phyloP scores from a whole-genome alignment of 192 early-diverging fungal genomes.

The Entomortierella parvispora region DNA sequence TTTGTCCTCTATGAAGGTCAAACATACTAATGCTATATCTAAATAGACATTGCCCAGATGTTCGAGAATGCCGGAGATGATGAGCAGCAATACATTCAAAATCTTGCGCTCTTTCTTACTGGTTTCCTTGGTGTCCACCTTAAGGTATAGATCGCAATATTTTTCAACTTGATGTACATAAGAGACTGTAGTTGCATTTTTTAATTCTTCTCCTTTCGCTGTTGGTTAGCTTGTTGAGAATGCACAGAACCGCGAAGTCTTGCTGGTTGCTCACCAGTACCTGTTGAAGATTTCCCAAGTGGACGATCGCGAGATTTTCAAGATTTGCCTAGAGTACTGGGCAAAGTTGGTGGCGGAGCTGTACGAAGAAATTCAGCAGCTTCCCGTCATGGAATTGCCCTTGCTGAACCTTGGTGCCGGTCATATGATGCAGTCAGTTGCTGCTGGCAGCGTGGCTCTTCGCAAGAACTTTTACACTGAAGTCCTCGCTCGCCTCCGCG shows the following conservation, averaged over 20 bases:
- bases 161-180: too few relatives aligned
- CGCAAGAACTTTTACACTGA: slow-evolving; percentile 90
- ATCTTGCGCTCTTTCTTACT: slow-evolving; percentile 92
- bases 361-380: slow-evolving; percentile 84
- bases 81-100: slow-evolving; percentile 97
- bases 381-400: slow-evolving; percentile 61
- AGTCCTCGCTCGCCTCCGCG: slow-evolving; percentile 85
- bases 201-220: not conserved
- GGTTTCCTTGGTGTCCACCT: slow-evolving; percentile 87
- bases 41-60: slow-evolving; percentile 77
- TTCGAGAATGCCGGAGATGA: slow-evolving; percentile 89
- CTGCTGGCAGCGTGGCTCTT: slow-evolving; percentile 52
- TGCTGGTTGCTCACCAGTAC: slow-evolving; percentile 87
- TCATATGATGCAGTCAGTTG: slow-evolving; percentile 55
- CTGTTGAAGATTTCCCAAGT: slow-evolving; percentile 92
- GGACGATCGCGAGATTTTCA: slow-evolving; percentile 97
- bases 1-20: not conserved
- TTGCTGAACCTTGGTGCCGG: slow-evolving; percentile 69
- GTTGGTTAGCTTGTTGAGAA: slow-evolving; percentile 68
- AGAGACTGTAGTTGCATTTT: too few relatives aligned
- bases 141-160: slow-evolving; percentile 63
- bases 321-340: slow-evolving; percentile 99
- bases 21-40: not conserved
- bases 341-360: slow-evolving; percentile 88
- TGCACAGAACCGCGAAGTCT: slow-evolving; percentile 60